These are phyloP conservation scores for Solanum corneliomulleri DNA, from an alignment of 257 asterid species.

Conservation along the genomic window DNA sequence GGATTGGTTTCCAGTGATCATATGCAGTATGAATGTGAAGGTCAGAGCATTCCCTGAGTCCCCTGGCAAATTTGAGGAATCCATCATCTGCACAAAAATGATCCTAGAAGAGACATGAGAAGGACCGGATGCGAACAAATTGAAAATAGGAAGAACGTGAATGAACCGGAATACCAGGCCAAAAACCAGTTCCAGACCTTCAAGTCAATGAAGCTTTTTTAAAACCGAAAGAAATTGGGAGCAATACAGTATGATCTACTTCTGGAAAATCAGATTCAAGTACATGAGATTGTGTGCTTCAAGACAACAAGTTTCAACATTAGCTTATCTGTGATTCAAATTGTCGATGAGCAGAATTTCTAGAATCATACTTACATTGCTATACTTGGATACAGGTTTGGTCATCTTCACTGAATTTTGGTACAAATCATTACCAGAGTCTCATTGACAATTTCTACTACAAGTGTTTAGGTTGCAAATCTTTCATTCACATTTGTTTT, in stretches of 20 bases:
- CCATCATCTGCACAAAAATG: background rate
- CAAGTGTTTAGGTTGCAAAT: too few relatives aligned
- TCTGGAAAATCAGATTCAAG: constrained; percentile 43
- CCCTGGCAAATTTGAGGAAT: too few relatives aligned
- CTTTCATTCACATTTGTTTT: too few relatives aligned
- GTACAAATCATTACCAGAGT: too few relatives aligned
- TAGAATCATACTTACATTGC: constrained; percentile 37
- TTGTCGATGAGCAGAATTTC: constrained; percentile 73
- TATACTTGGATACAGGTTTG: too few relatives aligned
- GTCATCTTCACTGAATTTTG: too few relatives aligned
- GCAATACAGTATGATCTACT: constrained; percentile 45
- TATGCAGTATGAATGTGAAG: too few relatives aligned
- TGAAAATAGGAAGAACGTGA: background rate
- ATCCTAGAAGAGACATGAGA: background rate
- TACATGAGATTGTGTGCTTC: too few relatives aligned
- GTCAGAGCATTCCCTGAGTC: too few relatives aligned
- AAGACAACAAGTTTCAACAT: background rate
- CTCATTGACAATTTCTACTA: too few relatives aligned
- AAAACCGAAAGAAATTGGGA: constrained; percentile 68
- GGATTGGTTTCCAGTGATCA: too few relatives aligned
- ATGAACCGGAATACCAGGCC: background rate
- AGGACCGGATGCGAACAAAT: background rate
- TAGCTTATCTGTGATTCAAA: constrained; percentile 75
- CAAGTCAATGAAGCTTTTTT: constrained; percentile 53
- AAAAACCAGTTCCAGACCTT: constrained; percentile 29